Evolutionary conservation across 2,329 filamentous ascomycete species (phyloP), one percentile per base, ranked within the genome.

Genomic region (Stromatinia cepivora): DNA sequence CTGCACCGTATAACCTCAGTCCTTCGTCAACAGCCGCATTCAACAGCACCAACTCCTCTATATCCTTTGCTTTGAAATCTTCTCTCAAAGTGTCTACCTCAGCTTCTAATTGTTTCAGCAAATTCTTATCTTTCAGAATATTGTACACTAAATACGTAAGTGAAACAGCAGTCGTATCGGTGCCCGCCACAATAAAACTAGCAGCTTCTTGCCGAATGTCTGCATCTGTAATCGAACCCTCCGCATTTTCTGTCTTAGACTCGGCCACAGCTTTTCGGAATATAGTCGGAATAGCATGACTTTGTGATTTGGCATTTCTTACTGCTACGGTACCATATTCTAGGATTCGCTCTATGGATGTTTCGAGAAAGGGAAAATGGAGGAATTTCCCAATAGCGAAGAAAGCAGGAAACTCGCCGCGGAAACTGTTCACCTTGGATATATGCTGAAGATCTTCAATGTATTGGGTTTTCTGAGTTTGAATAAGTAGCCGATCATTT

Each of bases 11-110:
- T 4, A 81, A 61, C 3, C 80, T 72, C 39, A 81, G 71, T 7
- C 76, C 75, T 70, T 82, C 81, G 11, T 75, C 75, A 36, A 81
- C 76, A 1, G 79, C 74, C 2, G 77, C 75, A 52, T 78, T 75
- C 11, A 81, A 70, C 8, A 76, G 74, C 3, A 74, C 75, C 8
- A 81, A 72, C 11, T 71, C 69, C 4, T 67, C 54, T 22, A 73
- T 22, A 67, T 73, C 69, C 8, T 57, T 48, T n/a, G 53, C 62
- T 6, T 53, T 39, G 10, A 72, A 72, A 13, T 48, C 62, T 15
- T 57, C 48, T 0, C 7, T 1, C 15, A 70, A 36, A n/a, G 53
- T 61, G 0, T 11, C 11, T 1, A 62, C 36, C 48, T 70, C 68
- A 13, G 42, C 48, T 46, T 62, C 64, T 6, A 70, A 6, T 25